Percentiles rank a stretch among this genome's conserved stretches.
phyloP scores from a whole-genome alignment of 148 eudicot species.

The Camellia lanceoleosa region DNA sequence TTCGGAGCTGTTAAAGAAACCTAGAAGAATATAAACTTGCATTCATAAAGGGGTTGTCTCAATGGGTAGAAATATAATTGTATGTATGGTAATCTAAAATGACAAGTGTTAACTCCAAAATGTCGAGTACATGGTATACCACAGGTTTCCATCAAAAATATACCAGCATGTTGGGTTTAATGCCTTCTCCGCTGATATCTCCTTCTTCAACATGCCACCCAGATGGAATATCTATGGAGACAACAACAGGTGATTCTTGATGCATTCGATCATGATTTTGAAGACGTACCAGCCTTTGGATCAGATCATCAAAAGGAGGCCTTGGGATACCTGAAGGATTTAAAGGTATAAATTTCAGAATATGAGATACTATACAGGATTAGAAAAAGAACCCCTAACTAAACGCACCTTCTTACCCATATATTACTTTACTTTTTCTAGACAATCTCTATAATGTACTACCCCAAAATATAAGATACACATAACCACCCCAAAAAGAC shows the following conservation, averaged over 20 bases:
- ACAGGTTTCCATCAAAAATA: conserved; percentile 34
- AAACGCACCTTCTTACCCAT: background rate
- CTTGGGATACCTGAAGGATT: conserved; percentile 69
- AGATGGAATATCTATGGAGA: conserved; percentile 92
- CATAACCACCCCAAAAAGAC: background rate
- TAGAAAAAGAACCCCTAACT: background rate
- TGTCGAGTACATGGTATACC: conserved; percentile 5
- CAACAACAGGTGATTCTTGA: conserved; percentile 58
- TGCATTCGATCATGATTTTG: conserved; percentile 34
- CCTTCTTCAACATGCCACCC: conserved; percentile 99
- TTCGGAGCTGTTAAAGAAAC: conserved; percentile 96
- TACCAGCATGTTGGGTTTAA: conserved; percentile 93
- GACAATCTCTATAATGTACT: background rate
- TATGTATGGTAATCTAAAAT: background rate
- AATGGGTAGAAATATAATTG: background rate
- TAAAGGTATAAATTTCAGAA: background rate
- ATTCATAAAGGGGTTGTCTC: background rate
- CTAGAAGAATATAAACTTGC: conserved; percentile 35
- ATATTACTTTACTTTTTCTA: background rate
- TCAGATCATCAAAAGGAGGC: conserved; percentile 88
- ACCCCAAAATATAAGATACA: background rate
- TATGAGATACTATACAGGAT: background rate
- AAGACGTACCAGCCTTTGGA: conserved; percentile 52
- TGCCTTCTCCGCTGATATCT: conserved; percentile 62
- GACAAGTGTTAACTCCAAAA: background rate